Base-by-base conservation (phyloP, 2,329 filamentous ascomycete genomes). In the Hypoxylon sp. region DNA sequence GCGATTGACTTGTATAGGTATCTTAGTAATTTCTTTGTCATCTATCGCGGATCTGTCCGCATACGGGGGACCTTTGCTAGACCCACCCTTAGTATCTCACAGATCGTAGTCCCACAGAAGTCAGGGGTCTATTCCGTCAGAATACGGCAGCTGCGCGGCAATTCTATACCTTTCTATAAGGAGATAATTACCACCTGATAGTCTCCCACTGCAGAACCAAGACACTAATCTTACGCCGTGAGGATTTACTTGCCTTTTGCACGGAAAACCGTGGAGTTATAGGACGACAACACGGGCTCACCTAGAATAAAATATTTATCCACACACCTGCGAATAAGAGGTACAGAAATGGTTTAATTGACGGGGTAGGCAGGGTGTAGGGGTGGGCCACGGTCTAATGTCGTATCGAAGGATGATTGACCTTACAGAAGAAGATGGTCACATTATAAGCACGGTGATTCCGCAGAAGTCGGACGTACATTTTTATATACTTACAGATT, bases 21-120 rank as follows among this genome's bases (percentile, higher is more conserved):
- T 33, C 26, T 17, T 17, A 13, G 47, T 1, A 14, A 17, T 4
- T 11, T 8, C 47, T 33, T 29, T 19, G 14, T 17, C 19, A 31
- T 14, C 22, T 8, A 44, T 55, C 5, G 26, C 52, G 37, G 52
- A 31, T 55, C 52, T 44, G 35, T 3, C 37, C 52, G n/a, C 31
- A 57, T 17, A 42, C 13, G 22, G 14, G 39, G 37, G n/a, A 33
- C 17, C 8, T 14, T 46, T 46, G 26, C n/a, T 14, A 17, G 53
- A 33, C 42, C 53, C 42, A 26, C 39, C 11, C 33, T 42, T 39
- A 46, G 9, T 31, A 8, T 22, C 37, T 22, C 10, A 11, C 8
- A 57, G 37, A 46, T 33, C 53, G 17, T 22, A 11, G 13, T 57
- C 8, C 17, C 26, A 9, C 24, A 14, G 47, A 33, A 29, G 53